These are phyloP conservation scores for Globisporangium viniferum DNA, from an alignment of 352 stramenopile genomes.

Conservation along the genomic window DNA sequence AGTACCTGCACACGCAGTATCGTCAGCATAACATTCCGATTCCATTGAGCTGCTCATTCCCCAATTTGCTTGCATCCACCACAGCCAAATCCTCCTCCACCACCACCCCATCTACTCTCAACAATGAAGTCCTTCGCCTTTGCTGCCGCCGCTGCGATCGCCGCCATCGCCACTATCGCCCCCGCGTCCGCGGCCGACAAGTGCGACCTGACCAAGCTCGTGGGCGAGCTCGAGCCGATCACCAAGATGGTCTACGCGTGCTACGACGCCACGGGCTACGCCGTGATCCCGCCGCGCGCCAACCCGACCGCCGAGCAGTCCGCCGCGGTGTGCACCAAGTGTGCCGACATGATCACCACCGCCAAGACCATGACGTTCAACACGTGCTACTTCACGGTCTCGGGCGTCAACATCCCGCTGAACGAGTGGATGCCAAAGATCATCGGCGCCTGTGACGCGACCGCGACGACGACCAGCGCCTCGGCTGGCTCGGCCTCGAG, in stretches of 20 bases:
- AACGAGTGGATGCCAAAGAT: constrained; percentile 10
- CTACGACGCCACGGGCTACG: constrained; percentile 7
- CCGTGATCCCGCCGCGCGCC: constrained; percentile 9
- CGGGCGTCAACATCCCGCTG: constrained; percentile 11
- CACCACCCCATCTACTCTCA: not conserved
- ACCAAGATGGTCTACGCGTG: constrained; percentile 7
- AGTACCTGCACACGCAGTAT: not conserved
- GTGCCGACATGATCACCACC: constrained; percentile 8
- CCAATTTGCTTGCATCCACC: constrained; percentile 1
- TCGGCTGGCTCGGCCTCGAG: constrained; percentile 1
- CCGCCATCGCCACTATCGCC: not conserved
- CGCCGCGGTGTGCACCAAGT: constrained; percentile 9
- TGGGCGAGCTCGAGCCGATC: constrained; percentile 2
- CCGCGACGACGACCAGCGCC: not conserved
- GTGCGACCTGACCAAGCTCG: constrained; percentile 1
- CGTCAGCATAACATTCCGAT: not conserved
- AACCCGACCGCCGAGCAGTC: constrained; percentile 11
- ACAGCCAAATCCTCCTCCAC: constrained; percentile 1
- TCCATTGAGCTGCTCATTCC: not conserved
- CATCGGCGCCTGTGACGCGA: not conserved
- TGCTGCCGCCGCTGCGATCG: not conserved
- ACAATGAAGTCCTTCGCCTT: constrained; percentile 14
- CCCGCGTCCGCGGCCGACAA: not conserved
- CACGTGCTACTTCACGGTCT: constrained; percentile 10
- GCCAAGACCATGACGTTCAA: constrained; percentile 14